phyloP scores from a whole-genome alignment of 257 asterid genomes.

The Salvia miltiorrhiza region DNA sequence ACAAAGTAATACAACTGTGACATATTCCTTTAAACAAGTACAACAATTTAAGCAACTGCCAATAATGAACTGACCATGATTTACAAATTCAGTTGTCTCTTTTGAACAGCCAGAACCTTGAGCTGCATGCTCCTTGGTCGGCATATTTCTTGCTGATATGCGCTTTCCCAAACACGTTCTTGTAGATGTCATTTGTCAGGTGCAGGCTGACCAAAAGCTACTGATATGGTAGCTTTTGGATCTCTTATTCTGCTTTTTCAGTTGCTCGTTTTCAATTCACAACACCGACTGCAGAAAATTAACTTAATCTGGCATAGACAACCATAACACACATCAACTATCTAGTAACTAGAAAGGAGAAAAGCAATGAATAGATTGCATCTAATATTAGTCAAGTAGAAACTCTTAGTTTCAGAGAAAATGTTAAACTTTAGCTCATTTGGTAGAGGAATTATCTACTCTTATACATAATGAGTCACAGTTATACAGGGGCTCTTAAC shows the following conservation, averaged over 20 bases:
- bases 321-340: neutral
- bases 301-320: neutral
- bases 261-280: slow-evolving; percentile 64
- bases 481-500: neutral
- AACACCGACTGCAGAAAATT: slow-evolving; percentile 32
- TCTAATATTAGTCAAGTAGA: neutral
- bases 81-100: slow-evolving; percentile 47
- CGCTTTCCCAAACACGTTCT: slow-evolving; percentile 40
- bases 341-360: neutral
- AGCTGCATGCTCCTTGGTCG: slow-evolving; percentile 35
- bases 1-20: neutral
- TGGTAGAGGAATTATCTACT: slow-evolving; percentile 5
- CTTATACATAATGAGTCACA: neutral
- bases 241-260: slow-evolving; percentile 20
- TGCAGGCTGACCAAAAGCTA: slow-evolving; percentile 47
- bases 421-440: neutral
- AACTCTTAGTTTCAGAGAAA: neutral
- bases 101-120: slow-evolving; percentile 42
- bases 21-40: slow-evolving; percentile 33
- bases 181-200: slow-evolving; percentile 45
- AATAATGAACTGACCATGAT: slow-evolving; percentile 53
- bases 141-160: slow-evolving; percentile 37
- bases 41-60: slow-evolving; percentile 13
- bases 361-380: neutral
- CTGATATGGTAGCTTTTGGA: slow-evolving; percentile 36